Evolutionary conservation across 163 green algal species (phyloP).

Genomic region (Coccomyxa subellipsoidea): DNA sequence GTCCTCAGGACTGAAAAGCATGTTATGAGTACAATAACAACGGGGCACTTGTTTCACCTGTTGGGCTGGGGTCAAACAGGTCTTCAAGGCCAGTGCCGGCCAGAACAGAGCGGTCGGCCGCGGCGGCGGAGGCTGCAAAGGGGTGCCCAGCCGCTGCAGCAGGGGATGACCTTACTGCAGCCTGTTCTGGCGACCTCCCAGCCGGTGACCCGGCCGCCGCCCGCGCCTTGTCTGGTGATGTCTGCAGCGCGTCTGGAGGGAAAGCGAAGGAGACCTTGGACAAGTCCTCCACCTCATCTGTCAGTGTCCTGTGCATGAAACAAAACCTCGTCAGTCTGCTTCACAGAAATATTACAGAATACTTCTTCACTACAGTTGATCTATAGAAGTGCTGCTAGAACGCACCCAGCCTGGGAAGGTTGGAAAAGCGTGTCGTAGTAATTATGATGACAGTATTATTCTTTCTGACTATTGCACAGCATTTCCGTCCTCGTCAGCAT

Average conservation of each 20-base stretch:
- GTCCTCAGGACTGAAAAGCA: no score
- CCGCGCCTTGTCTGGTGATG: background rate
- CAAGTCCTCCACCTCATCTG: constrained; percentile 30
- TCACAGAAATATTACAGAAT: no score
- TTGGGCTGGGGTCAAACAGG: background rate
- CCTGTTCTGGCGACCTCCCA: background rate
- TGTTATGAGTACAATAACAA: no score
- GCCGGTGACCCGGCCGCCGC: background rate
- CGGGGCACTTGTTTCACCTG: no score
- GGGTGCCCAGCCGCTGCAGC: background rate
- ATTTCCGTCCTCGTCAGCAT: no score
- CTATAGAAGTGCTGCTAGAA: no score
- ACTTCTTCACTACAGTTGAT: no score
- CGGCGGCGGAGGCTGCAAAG: background rate
- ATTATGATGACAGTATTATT: no score
- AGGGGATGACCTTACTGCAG: background rate
- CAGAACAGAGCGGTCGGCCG: background rate
- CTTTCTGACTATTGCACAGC: no score
- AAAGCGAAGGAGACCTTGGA: constrained; percentile 36
- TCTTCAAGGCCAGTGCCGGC: constrained; percentile 2
- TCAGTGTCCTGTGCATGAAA: constrained; percentile 1
- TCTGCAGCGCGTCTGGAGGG: constrained; percentile 44
- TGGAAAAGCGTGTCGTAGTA: no score
- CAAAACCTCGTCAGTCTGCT: background rate
- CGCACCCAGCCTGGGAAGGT: no score